Conservation (phyloP, 2,329 filamentous ascomycete species). For the Myriangium duriaei region DNA sequence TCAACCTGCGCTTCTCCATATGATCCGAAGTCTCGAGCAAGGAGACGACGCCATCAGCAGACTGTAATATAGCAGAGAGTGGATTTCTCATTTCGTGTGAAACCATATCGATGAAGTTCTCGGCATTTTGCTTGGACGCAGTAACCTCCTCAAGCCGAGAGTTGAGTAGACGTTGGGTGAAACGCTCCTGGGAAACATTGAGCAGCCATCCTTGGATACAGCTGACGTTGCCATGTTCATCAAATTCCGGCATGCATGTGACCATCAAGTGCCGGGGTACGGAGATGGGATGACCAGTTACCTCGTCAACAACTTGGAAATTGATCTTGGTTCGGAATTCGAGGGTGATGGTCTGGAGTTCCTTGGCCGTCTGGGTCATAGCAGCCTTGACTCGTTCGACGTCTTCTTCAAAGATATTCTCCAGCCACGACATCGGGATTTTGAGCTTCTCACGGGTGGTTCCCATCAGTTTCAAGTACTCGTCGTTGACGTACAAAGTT, state of each 20-base stretch:
- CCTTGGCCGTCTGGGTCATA: constrained; percentile 21
- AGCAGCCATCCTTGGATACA: constrained; percentile 23
- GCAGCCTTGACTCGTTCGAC: constrained; percentile 19
- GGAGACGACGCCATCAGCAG: constrained; percentile 29
- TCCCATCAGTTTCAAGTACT: constrained; percentile 26
- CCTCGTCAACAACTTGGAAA: constrained; percentile 20
- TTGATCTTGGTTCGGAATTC: constrained; percentile 27
- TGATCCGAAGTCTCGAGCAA: constrained; percentile 15
- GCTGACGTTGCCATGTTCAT: constrained; percentile 18
- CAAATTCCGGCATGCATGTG: constrained; percentile 21
- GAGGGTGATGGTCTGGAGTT: constrained; percentile 23
- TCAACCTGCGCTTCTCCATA: background rate
- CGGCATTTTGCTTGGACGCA: constrained; percentile 6
- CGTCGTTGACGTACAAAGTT: constrained; percentile 29
- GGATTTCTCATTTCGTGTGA: constrained; percentile 34
- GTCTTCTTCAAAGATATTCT: constrained; percentile 20
- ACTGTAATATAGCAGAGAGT: constrained; percentile 30
- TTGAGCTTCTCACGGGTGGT: constrained; percentile 14
- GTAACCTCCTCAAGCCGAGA: constrained; percentile 7
- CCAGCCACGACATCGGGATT: background rate
- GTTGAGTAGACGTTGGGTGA: constrained; percentile 4
- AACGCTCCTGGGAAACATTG: constrained; percentile 20
- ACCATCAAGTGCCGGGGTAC: constrained; percentile 22
- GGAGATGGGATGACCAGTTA: constrained; percentile 17
- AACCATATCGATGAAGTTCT: constrained; percentile 21